Evolutionary conservation across 139 green algal genomes (phyloP).

Genomic region (Edaphochlamys debaryana): DNA sequence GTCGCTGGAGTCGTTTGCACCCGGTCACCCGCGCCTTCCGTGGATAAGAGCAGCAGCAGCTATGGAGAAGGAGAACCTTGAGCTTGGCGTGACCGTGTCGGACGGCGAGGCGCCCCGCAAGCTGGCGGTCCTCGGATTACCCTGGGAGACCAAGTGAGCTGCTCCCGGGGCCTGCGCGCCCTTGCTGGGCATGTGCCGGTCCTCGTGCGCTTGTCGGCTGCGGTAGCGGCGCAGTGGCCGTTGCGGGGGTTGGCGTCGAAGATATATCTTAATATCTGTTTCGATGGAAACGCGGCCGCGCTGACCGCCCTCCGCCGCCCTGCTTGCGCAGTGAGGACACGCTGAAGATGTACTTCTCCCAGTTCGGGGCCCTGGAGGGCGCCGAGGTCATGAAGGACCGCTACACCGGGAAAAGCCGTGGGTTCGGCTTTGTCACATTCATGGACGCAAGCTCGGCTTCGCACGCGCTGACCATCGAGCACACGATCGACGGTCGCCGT

Average conservation of each 20-base stretch:
- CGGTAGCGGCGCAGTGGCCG: too few species aligned
- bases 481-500: slow-evolving; percentile 78
- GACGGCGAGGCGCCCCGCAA: slow-evolving; percentile 60
- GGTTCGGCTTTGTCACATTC: slow-evolving; percentile 81
- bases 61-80: slow-evolving; percentile 42
- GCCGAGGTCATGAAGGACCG: slow-evolving; percentile 86
- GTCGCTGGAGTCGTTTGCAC: too few species aligned
- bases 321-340: slow-evolving; percentile 65
- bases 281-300: too few species aligned
- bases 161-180: background rate
- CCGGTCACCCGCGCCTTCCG: too few species aligned
- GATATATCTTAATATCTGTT: background rate
- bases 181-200: too few species aligned
- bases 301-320: background rate
- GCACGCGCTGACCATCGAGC: slow-evolving; percentile 57
- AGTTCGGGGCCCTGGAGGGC: slow-evolving; percentile 76
- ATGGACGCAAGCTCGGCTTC: slow-evolving; percentile 53
- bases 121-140: slow-evolving; percentile 77
- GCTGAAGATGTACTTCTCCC: slow-evolving; percentile 78
- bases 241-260: too few species aligned
- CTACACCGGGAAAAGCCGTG: slow-evolving; percentile 60
- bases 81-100: background rate
- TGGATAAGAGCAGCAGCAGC: too few species aligned
- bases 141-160: slow-evolving; percentile 78
- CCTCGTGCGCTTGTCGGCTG: too few species aligned